Evolutionary conservation across 1,284 basidiomycete species (phyloP).

Genomic region (Earliella scabrosa): DNA sequence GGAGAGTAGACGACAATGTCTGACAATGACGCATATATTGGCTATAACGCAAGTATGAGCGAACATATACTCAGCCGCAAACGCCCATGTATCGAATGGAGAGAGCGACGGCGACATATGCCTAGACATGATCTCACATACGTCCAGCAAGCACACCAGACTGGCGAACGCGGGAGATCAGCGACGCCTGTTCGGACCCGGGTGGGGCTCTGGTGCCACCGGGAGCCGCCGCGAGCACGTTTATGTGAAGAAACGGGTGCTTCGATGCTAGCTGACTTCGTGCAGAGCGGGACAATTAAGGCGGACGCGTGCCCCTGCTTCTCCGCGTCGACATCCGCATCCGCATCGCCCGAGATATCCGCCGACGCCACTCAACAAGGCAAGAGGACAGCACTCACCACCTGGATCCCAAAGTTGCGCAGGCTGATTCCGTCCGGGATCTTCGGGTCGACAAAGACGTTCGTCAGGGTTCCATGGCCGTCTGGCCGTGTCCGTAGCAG

Average conservation of each 20-base stretch:
- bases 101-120: no score
- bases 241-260: constrained; percentile 18
- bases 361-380: constrained; percentile 23
- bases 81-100: background rate
- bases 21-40: constrained; percentile 87
- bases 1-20: constrained; percentile 89
- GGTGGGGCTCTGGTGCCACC: constrained; percentile 8
- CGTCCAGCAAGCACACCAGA: background rate
- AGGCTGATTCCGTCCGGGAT: constrained; percentile 79
- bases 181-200: constrained; percentile 14
- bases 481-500: constrained; percentile 38
- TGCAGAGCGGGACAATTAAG: constrained; percentile 8
- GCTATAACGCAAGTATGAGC: constrained; percentile 38
- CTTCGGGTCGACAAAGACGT: constrained; percentile 66
- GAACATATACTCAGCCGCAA: background rate
- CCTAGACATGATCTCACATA: no score
- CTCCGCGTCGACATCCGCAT: constrained; percentile 3
- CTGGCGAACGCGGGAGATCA: constrained; percentile 15
- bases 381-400: constrained; percentile 53
- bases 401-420: constrained; percentile 83
- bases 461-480: constrained; percentile 44
- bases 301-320: constrained; percentile 5
- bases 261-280: constrained; percentile 8
- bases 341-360: background rate
- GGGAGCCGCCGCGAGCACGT: constrained; percentile 10